phyloP scores from a whole-genome alignment of 306 rosid genomes.

The Sicyos edulis region DNA sequence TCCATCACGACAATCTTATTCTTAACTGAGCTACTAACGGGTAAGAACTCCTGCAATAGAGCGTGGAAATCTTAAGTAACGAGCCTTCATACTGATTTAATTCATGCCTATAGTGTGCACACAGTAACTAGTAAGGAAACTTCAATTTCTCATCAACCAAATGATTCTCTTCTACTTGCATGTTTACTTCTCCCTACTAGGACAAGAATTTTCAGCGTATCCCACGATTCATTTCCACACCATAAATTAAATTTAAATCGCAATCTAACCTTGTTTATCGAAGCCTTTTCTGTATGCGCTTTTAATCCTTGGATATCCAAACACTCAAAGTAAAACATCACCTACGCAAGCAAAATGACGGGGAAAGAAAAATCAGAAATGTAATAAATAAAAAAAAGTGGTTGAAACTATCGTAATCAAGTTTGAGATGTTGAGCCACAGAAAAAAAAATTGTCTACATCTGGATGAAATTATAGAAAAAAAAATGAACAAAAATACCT shows the following conservation, averaged over 20 bases:
- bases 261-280: slow-evolving; percentile 45
- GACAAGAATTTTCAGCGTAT: not conserved
- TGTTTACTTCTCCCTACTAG: not conserved
- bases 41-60: slow-evolving; percentile 36
- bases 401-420: too few relatives aligned
- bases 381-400: not conserved
- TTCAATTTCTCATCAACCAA: not conserved
- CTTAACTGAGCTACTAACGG: slow-evolving; percentile 29
- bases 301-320: slow-evolving; percentile 50
- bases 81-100: not conserved
- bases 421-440: too few relatives aligned
- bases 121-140: not conserved
- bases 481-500: slow-evolving; percentile 36
- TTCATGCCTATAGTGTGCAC: not conserved
- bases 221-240: not conserved
- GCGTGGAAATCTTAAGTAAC: not conserved
- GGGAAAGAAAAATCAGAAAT: slow-evolving; percentile 7
- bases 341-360: slow-evolving; percentile 35
- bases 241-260: not conserved
- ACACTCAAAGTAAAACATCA: slow-evolving; percentile 52
- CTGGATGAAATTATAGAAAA: not conserved
- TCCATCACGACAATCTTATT: slow-evolving; percentile 29
- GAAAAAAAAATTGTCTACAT: not conserved
- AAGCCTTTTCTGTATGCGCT: slow-evolving; percentile 35
- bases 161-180: not conserved